phyloP scores from a whole-genome alignment of 768 basidiomycete species.

The Calocybe cyanea region DNA sequence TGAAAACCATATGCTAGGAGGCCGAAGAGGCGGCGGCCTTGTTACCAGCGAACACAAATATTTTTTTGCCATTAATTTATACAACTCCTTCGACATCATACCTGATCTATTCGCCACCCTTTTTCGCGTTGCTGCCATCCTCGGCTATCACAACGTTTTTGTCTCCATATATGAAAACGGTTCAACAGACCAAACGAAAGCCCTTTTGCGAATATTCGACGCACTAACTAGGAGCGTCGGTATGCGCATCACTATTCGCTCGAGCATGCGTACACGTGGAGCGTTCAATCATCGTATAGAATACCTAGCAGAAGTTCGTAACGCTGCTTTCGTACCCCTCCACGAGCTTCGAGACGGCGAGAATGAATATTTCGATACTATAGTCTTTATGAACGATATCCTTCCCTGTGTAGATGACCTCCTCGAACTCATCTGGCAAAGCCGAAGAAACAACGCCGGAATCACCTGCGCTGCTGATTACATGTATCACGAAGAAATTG shows the following conservation, averaged over 20 bases:
- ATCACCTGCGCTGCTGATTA: slow-evolving; percentile 99
- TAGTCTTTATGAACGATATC: slow-evolving; percentile 99
- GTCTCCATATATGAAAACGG: slow-evolving; percentile 99
- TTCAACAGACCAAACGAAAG: slow-evolving; percentile 98
- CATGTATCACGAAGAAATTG: slow-evolving; percentile 97
- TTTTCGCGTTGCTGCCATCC: slow-evolving; percentile 86
- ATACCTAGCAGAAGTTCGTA: slow-evolving; percentile 99
- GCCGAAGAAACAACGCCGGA: slow-evolving; percentile 88
- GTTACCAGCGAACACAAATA: slow-evolving; percentile 84
- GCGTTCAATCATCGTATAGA: slow-evolving; percentile 99
- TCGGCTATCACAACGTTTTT: slow-evolving; percentile 97
- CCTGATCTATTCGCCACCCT: slow-evolving; percentile 96
- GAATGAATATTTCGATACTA: slow-evolving; percentile 92
- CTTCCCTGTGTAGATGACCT: slow-evolving; percentile 97
- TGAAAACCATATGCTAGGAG: slow-evolving; percentile 28
- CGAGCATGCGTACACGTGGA: slow-evolving; percentile 88
- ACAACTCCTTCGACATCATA: slow-evolving; percentile 99
- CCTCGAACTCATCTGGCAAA: slow-evolving; percentile 97
- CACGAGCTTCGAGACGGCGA: slow-evolving; percentile 90
- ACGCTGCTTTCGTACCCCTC: slow-evolving; percentile 92
- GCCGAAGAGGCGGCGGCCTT: slow-evolving; percentile 32
- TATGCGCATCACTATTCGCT: slow-evolving; percentile 89
- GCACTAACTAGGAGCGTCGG: slow-evolving; percentile 88
- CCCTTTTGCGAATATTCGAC: slow-evolving; percentile 91
- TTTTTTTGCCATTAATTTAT: slow-evolving; percentile 98